Evolutionary conservation across 345 rosid genomes (phyloP), one percentile per base, ranked within the genome.

Genomic region (Rhodamnia argentea): DNA sequence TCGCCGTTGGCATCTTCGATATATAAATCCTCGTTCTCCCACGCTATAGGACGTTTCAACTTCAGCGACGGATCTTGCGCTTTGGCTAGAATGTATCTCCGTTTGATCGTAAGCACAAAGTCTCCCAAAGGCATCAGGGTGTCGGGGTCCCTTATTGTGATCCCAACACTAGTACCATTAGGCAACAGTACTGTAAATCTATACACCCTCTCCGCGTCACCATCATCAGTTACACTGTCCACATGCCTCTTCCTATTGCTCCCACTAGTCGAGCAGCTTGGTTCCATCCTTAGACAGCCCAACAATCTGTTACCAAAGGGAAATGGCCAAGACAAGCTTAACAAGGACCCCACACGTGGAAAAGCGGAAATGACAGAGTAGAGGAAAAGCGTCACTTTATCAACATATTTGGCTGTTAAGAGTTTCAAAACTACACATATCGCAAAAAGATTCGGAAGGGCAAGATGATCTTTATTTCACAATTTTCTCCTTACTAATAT

Each of bases 111-210:
- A 11, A 50, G 52, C 12, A 94, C 58, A 55, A 95, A 95, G 2
- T 83, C 84, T 44, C 57, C 52, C 42, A 93, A 83, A 0, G 86
- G 12, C 88, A 95, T 93, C 10, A 87, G 83, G 1, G 40, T 70
- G 20, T n/a, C 44, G 2, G 92, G 90, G 22, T 90, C 56, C 15
- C 64, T 70, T 29, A 93, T 0, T 13, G 86, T 58, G 37, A 94
- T 82, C 1, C 32, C 87, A 18, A 95, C 90, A 7, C 90, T 85
- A 32, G 91, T 84, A n/a, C 94, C 89, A 81, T 91, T 91, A 0
- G 98, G 98, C 58, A 95, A 84, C n/a, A 94, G 86, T 3, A 94
- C 85, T 85, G 89, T 91, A 83, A 95, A 94, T 82, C n/a, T 89
- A 84, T 91, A 93, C 0, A 44, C 15, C 1, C 8, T 32, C 9